phyloP scores from a whole-genome alignment of 371 early-diverging fungal species.

The Batkoa obscura region DNA sequence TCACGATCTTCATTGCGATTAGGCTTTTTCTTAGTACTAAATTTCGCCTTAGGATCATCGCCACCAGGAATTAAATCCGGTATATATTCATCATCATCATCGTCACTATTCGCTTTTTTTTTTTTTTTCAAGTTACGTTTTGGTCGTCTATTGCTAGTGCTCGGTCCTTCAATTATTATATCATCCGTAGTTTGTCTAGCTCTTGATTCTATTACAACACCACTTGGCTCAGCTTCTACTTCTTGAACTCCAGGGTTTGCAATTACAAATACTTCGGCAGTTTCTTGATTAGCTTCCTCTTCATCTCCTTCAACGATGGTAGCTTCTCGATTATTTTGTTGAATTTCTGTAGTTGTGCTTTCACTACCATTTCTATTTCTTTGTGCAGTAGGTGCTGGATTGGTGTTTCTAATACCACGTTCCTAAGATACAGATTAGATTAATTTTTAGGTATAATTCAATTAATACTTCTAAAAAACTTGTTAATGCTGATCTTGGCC shows the following conservation, averaged over 20 bases:
- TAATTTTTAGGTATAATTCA: neutral
- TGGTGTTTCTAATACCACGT: slow-evolving; percentile 2
- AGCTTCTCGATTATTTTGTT: neutral
- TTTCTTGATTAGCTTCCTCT: neutral
- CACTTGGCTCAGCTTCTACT: neutral
- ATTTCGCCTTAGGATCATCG: too few relatives aligned
- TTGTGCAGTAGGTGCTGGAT: neutral
- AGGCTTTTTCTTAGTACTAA: too few relatives aligned
- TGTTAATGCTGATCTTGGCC: slow-evolving; percentile 6
- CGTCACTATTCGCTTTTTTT: neutral
- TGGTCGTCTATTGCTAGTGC: neutral
- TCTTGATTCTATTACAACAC: neutral
- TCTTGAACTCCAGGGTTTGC: neutral
- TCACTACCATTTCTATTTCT: neutral
- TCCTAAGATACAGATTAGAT: neutral
- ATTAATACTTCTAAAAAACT: slow-evolving; percentile 1
- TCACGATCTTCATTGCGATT: too few relatives aligned
- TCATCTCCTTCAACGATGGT: neutral
- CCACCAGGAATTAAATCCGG: too few relatives aligned
- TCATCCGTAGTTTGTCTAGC: neutral
- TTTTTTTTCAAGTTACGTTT: neutral
- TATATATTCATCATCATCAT: too few relatives aligned
- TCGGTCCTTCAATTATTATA: neutral
- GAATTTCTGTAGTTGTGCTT: neutral
- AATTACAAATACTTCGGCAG: neutral